Evolutionary conservation across 805 yeast species (phyloP), one percentile per base, ranked within the genome.

Genomic region (Yarrowia sp.): DNA sequence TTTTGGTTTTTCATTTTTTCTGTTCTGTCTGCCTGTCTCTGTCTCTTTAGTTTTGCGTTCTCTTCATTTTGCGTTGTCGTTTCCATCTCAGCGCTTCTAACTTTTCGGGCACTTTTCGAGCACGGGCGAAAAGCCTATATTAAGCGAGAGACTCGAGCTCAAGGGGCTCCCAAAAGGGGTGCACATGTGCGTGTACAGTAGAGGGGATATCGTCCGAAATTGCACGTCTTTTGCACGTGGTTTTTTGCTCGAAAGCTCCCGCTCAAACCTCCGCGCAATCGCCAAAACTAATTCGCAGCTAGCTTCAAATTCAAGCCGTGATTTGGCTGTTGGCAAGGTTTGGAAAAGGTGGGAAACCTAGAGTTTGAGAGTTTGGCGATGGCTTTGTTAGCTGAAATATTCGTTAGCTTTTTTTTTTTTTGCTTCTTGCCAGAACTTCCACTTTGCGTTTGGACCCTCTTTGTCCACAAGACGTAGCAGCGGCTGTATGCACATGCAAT

Each of bases 401-500:
- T 22, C 28, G n/a, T 22, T 22, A 11, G 36, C 31, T 9, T 36
- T n/a, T 6, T 10, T 10, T 10, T 14, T 6, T 8, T 15, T 32
- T 17, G 22, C 32, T 18, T 15, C 14, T n/a, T 4, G 4, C 15
- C 31, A 18, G n/a, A 15, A 6, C 18, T 10, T 35, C 42, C 42
- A 38, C 60, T 51, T 51, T 51, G 38, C 60, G 60, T 51, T 51
- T 38, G 36, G 22, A 22, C 44, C 35, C 44, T 51, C 35, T 51
- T 47, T 38, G 35, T 38, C 45, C 35, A 11, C 4, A 18, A 48
- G 39, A 22, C 22, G 42, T 18, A 51, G 43, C 42, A 51, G 58
- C 58, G 43, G 41, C 47, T 41, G 47, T 41, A 55, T 55, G 47
- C 61, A 55, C 47, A 55, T 55, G 61, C 47, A 55, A 55, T 55